Evolutionary conservation across 768 basidiomycete genomes (phyloP).

Genomic region (Tulasnella sp.): DNA sequence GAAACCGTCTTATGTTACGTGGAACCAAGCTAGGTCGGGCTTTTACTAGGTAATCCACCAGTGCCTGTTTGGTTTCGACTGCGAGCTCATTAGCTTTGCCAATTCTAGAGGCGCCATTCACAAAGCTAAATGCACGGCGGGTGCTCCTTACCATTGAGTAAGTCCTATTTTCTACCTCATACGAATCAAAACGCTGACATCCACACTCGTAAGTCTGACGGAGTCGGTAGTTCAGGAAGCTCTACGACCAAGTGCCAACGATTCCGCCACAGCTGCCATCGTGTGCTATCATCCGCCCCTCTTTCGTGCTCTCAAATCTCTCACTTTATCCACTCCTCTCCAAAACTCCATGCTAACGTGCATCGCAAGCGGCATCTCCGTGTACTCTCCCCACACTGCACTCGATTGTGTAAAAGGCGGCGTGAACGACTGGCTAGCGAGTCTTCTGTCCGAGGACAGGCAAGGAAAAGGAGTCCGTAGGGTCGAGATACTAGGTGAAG

Average conservation of each 20-base stretch:
- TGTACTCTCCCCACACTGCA: constrained; percentile 82
- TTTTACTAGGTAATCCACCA: constrained; percentile 65
- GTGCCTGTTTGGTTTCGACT: constrained; percentile 48
- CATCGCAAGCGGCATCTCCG: constrained; percentile 68
- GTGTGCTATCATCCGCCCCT: constrained; percentile 81
- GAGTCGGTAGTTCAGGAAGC: constrained; percentile 60
- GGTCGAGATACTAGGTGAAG: constrained; percentile 5
- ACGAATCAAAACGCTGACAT: background rate
- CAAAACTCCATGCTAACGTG: constrained; percentile 72
- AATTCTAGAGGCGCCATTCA: constrained; percentile 27
- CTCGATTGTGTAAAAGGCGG: constrained; percentile 77
- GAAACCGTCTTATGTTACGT: constrained; percentile 4
- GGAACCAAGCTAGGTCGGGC: constrained; percentile 43
- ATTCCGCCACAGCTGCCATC: constrained; percentile 49
- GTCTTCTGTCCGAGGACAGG: constrained; percentile 20
- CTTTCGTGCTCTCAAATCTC: constrained; percentile 58
- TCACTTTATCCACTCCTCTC: constrained; percentile 68
- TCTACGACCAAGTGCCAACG: constrained; percentile 22
- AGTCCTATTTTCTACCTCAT: constrained; percentile 6
- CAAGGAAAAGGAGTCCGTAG: background rate
- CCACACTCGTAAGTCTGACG: constrained; percentile 44
- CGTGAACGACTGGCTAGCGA: constrained; percentile 82
- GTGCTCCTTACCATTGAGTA: constrained; percentile 37
- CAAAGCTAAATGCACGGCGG: constrained; percentile 23
- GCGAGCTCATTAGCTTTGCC: constrained; percentile 17